A percentile compares a stretch with the other conserved stretches of the same genome.
phyloP scores from a whole-genome alignment of 495 filamentous ascomycete genomes.

The Penicillium chermesinum region DNA sequence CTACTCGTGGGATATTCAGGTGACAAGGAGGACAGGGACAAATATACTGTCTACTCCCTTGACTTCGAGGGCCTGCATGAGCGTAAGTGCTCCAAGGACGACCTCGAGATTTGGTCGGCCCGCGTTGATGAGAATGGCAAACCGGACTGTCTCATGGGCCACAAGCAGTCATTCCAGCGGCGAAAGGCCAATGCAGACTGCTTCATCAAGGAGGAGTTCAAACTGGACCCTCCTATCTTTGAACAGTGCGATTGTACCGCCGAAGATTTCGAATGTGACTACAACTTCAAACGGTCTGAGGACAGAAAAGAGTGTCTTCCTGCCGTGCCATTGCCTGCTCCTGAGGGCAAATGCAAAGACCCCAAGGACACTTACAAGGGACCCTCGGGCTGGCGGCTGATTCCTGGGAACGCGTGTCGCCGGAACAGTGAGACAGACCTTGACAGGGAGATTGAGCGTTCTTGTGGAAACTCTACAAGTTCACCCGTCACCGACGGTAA shows the following conservation, averaged over 20 bases:
- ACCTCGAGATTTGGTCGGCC: constrained; percentile 85
- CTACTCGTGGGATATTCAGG: constrained; percentile 53
- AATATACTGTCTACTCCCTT: constrained; percentile 61
- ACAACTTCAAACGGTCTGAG: constrained; percentile 68
- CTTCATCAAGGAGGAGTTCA: constrained; percentile 80
- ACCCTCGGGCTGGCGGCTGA: constrained; percentile 83
- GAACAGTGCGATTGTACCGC: constrained; percentile 73
- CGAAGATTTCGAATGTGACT: constrained; percentile 91
- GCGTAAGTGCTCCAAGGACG: constrained; percentile 67
- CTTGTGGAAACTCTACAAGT: constrained; percentile 45
- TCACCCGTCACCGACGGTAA: constrained; percentile 54
- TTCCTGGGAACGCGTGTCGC: constrained; percentile 84
- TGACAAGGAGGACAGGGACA: constrained; percentile 25
- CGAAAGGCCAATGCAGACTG: constrained; percentile 82
- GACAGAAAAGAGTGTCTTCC: constrained; percentile 61
- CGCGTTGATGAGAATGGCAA: constrained; percentile 73
- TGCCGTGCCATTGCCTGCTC: constrained; percentile 43
- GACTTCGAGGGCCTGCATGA: constrained; percentile 82
- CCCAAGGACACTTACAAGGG: constrained; percentile 67
- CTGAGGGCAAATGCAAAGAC: constrained; percentile 61
- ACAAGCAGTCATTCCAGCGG: constrained; percentile 75
- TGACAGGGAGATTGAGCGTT: constrained; percentile 40
- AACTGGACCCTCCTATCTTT: constrained; percentile 59
- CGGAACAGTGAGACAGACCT: constrained; percentile 44
- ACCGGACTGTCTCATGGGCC: constrained; percentile 89